These are phyloP conservation scores for Luzula sylvatica DNA, from an alignment of 176 grass and related monocot species.

Conservation along the genomic window DNA sequence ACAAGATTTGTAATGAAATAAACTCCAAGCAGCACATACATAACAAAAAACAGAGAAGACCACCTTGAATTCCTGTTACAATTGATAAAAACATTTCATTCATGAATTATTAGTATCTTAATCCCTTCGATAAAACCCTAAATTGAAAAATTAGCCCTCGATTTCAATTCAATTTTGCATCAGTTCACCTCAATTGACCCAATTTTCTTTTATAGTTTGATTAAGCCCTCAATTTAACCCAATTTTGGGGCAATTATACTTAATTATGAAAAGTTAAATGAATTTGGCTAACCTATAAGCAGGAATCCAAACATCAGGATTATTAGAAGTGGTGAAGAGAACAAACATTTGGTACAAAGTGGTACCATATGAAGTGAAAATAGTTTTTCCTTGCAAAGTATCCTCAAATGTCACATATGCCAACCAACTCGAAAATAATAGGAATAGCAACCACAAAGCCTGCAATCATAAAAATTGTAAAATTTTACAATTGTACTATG, in stretches of 20 bases:
- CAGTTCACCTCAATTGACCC: too few species aligned
- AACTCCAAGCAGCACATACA: constrained; percentile 90
- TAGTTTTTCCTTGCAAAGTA: constrained; percentile 62
- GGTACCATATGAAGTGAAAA: constrained; percentile 61
- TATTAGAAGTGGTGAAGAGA: constrained; percentile 97
- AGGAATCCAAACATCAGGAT: constrained; percentile 97
- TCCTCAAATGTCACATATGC: constrained; percentile 97
- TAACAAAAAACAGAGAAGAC: constrained; percentile 74
- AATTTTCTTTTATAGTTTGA: too few species aligned
- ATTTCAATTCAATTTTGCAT: too few species aligned
- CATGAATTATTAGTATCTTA: too few species aligned
- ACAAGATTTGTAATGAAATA: constrained; percentile 99
- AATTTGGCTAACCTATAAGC: constrained; percentile 81
- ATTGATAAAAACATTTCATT: neutral
- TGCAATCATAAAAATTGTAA: constrained; percentile 15
- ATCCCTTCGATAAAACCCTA: too few species aligned
- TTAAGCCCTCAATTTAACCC: neutral
- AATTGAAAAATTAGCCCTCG: too few species aligned
- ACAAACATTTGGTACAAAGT: constrained; percentile 98
- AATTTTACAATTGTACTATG: neutral
- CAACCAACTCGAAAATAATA: constrained; percentile 94
- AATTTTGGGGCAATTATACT: neutral
- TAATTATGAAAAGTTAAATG: constrained; percentile 1
- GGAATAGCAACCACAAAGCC: constrained; percentile 78
- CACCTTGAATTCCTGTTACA: constrained; percentile 84